Evolutionary conservation across 148 eudicot genomes (phyloP).

Genomic region (Nepenthes gracilis): DNA sequence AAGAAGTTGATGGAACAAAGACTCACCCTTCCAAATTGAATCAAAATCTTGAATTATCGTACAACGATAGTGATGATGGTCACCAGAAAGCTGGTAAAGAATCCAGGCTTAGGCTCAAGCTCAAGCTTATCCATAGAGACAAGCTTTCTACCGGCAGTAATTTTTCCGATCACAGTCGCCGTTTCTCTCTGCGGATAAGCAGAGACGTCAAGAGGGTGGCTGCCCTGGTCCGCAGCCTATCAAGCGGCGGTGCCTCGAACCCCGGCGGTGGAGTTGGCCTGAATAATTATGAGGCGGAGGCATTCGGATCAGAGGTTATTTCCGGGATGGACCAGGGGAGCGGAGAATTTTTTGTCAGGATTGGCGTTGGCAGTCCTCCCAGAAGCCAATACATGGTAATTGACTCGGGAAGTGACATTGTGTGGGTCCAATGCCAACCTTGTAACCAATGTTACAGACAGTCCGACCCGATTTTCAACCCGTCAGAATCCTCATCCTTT

Average conservation of each 20-base stretch:
- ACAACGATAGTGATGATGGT: not conserved
- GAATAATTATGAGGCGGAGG: constrained; percentile 23
- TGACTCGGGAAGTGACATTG: constrained; percentile 81
- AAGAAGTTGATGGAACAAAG: constrained; percentile 15
- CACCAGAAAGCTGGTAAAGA: not conserved
- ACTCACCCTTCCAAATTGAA: not conserved
- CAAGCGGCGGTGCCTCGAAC: not conserved
- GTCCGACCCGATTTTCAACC: constrained; percentile 92
- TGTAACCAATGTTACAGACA: constrained; percentile 68
- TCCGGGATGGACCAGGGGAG: constrained; percentile 93
- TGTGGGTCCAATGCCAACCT: constrained; percentile 94
- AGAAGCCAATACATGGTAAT: constrained; percentile 69
- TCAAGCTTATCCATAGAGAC: constrained; percentile 61
- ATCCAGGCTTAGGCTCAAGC: constrained; percentile 39
- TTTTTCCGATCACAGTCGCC: constrained; percentile 20
- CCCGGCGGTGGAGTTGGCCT: constrained; percentile 1
- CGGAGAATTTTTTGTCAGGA: constrained; percentile 79
- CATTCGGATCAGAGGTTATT: constrained; percentile 60
- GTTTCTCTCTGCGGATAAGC: constrained; percentile 38
- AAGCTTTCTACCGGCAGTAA: constrained; percentile 8
- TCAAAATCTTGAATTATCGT: not conserved
- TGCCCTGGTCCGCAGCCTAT: constrained; percentile 19
- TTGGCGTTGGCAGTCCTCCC: constrained; percentile 81
- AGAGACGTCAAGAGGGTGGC: constrained; percentile 47
- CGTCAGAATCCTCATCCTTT: constrained; percentile 58